A percentile compares a stretch with the other conserved stretches of the same genome.
Conservation (phyloP, 169 alveolate genomes). For the Toxoplasma gondii region DNA sequence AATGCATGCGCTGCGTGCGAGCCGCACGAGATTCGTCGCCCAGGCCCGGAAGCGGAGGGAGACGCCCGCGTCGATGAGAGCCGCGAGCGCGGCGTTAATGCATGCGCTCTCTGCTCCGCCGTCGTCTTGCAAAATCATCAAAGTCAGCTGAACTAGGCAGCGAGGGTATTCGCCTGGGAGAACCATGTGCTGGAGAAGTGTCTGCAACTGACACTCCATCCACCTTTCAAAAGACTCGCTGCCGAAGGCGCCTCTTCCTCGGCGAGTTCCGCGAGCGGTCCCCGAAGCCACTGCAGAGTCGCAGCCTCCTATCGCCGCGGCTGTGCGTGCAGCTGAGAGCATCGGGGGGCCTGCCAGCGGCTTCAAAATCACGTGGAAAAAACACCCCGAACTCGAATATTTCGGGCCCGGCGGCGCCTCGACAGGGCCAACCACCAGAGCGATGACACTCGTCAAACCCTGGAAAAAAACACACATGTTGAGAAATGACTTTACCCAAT, state of each 20-base stretch:
- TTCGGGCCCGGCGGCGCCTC: background rate
- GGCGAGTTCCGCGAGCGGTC: background rate
- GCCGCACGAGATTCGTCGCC: background rate
- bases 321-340: background rate
- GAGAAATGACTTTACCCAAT: background rate
- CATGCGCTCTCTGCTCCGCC: conserved; percentile 20
- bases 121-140: conserved; percentile 39
- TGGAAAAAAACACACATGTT: background rate
- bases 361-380: background rate
- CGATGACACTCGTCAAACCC: conserved; percentile 9
- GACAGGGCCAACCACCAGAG: background rate
- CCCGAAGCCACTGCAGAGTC: background rate
- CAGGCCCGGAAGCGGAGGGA: conserved; percentile 34
- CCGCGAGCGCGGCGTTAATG: conserved; percentile 31
- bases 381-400: background rate
- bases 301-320: background rate
- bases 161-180: conserved; percentile 16
- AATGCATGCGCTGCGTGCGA: background rate
- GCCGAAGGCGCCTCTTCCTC: background rate
- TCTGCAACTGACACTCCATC: conserved; percentile 2
- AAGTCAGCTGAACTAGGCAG: conserved; percentile 9
- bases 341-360: background rate
- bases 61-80: conserved; percentile 26
- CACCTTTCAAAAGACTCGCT: background rate
- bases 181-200: conserved; percentile 6